Conservation (phyloP, 2,329 filamentous ascomycete genomes). For the Septoria petroselini region DNA sequence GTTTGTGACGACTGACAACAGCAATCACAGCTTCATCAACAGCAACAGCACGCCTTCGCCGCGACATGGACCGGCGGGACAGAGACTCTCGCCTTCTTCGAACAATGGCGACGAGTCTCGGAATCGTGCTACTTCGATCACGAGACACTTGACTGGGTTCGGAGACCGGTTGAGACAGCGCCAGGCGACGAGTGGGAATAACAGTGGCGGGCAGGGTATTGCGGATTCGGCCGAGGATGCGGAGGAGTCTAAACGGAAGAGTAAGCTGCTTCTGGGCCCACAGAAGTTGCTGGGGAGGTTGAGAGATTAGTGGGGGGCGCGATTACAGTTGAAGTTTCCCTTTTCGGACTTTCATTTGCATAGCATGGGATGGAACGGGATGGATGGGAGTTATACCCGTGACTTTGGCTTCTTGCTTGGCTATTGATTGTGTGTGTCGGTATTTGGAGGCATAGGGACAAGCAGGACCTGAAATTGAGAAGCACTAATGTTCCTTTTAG, state of each 20-base stretch:
- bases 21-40: background rate
- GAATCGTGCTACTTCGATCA: constrained; percentile 30
- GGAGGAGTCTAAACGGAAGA: constrained; percentile 41
- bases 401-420: constrained; percentile 3
- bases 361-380: constrained; percentile 1
- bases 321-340: background rate
- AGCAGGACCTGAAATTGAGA: background rate
- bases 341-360: background rate
- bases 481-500: background rate
- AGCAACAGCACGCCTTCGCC: constrained; percentile 6
- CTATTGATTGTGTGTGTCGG: background rate
- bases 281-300: constrained; percentile 44
- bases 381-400: constrained; percentile 2
- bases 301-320: constrained; percentile 35
- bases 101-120: constrained; percentile 15
- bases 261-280: constrained; percentile 42
- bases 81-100: constrained; percentile 3
- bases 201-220: background rate
- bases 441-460: background rate
- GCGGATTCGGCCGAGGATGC: constrained; percentile 23
- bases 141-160: constrained; percentile 34
- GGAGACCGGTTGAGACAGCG: constrained; percentile 31
- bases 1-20: background rate
- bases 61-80: constrained; percentile 3
- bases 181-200: constrained; percentile 2